Percentiles rank a stretch among this genome's conserved stretches.
These are phyloP conservation scores for Lathyrus oleraceus DNA, from an alignment of 306 rosid species.

Conservation along the genomic window DNA sequence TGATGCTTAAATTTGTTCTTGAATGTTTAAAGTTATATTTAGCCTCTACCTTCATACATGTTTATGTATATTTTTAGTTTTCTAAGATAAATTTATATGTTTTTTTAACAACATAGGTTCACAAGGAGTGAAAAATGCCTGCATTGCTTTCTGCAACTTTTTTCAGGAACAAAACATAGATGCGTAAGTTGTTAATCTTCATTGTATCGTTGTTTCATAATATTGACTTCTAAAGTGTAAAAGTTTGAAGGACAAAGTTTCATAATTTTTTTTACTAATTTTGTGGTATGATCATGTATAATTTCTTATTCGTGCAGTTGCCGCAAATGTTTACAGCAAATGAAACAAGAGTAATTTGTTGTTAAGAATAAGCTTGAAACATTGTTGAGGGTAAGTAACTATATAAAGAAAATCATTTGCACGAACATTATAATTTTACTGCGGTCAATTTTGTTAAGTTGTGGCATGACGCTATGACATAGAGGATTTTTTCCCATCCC, in stretches of 20 bases:
- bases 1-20: too few relatives aligned
- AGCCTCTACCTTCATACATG: too few relatives aligned
- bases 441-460: too few relatives aligned
- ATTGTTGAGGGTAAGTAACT: conserved; percentile 80
- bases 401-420: too few relatives aligned
- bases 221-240: not conserved
- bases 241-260: not conserved
- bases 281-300: conserved; percentile 18
- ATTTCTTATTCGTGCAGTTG: conserved; percentile 56
- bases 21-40: too few relatives aligned
- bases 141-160: conserved; percentile 76
- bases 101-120: conserved; percentile 77
- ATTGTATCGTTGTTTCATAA: too few relatives aligned
- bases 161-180: conserved; percentile 83
- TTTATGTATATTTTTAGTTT: conserved; percentile 13
- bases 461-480: too few relatives aligned
- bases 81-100: conserved; percentile 31
- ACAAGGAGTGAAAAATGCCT: conserved; percentile 79
- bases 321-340: conserved; percentile 80
- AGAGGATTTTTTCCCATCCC: too few relatives aligned
- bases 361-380: conserved; percentile 88
- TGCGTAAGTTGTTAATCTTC: conserved; percentile 80
- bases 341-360: conserved; percentile 76
- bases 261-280: not conserved
- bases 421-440: too few relatives aligned